Evolutionary conservation across 106 monocot genomes (phyloP).

Genomic region (Alisma plantagoaquatica): DNA sequence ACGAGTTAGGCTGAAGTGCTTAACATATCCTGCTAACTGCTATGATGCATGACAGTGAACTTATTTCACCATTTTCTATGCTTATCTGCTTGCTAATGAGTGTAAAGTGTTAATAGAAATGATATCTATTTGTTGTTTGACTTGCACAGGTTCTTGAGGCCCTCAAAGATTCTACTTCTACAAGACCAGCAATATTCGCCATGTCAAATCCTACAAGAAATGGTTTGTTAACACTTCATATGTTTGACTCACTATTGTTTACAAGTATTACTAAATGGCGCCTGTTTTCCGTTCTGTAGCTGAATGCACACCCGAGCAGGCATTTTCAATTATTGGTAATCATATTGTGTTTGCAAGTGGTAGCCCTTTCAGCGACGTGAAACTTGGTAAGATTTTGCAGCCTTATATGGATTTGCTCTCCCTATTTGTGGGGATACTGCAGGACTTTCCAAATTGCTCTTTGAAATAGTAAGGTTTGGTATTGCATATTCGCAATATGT

Average conservation of each 20-base stretch:
- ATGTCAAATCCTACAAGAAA: conserved; percentile 99
- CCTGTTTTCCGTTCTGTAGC: conserved; percentile 28
- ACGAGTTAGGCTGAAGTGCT: too few species aligned
- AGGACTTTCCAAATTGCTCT: too few species aligned
- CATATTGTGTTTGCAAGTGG: conserved; percentile 89
- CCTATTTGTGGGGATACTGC: too few species aligned
- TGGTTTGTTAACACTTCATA: conserved; percentile 36
- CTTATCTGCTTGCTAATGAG: too few species aligned
- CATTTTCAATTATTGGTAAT: conserved; percentile 85
- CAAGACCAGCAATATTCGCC: conserved; percentile 92
- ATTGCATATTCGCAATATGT: too few species aligned
- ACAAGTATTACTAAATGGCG: not conserved
- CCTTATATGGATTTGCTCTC: not conserved
- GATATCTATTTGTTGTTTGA: not conserved
- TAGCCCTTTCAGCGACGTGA: conserved; percentile 84
- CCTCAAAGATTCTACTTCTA: conserved; percentile 79
- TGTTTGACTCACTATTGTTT: conserved; percentile 1
- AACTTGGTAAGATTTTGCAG: conserved; percentile 56
- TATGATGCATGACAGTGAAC: too few species aligned
- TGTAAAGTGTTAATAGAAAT: too few species aligned
- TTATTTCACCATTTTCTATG: too few species aligned
- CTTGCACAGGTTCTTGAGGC: conserved; percentile 72
- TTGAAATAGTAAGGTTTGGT: too few species aligned
- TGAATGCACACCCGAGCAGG: conserved; percentile 93
- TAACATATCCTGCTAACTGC: too few species aligned